Base-by-base conservation (phyloP, 2,329 filamentous ascomycete genomes). In the Monilinia fructigena region DNA sequence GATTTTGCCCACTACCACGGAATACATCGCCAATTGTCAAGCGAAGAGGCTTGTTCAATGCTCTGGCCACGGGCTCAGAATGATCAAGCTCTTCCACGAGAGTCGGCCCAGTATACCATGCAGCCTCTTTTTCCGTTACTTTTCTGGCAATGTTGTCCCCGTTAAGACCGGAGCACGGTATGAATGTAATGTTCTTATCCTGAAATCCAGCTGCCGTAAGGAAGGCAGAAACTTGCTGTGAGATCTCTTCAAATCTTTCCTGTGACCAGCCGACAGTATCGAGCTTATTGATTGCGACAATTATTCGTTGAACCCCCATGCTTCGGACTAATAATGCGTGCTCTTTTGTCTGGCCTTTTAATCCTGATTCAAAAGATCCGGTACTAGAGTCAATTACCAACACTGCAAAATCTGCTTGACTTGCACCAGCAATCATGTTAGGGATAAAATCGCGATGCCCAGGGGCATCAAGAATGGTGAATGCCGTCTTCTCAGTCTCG, bases 351-450 rank as follows among this genome's bases (percentile, higher is more conserved):
- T 99, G 95, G 0, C 95, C 95, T 75, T 91, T 94, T 42, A 98
- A 81, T 0, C 95, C 96, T 4, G 92, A 93, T 77, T 99, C 95
- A 71, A 98, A 97, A 45, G 93, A 93, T 45, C 94, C 95, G 0
- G 87, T 92, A 67, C 90, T 89, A 5, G 94, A 90, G 76, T 99
- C 95, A 68, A 99, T 92, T 26, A 99, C 95, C 3, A 99, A 82
- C 0, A 99, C 90, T 0, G 93, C 95, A 77, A 98, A 95, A 76
- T 99, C 95, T 12, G 95, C 96, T 78, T 97, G 94, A 67, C 91
- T 95, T 4, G 94, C 93, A 18, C 95, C 95, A 2, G 94, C 94
- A 76, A 99, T 97, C 95, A 99, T 99, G 77, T 97, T 99, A 0
- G 95, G 95, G 26, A 99, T 93, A 75, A 98, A 99, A 76, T 99